Base-by-base conservation (phyloP, 2,329 filamentous ascomycete genomes). In the Fusarium sarcochroum region DNA sequence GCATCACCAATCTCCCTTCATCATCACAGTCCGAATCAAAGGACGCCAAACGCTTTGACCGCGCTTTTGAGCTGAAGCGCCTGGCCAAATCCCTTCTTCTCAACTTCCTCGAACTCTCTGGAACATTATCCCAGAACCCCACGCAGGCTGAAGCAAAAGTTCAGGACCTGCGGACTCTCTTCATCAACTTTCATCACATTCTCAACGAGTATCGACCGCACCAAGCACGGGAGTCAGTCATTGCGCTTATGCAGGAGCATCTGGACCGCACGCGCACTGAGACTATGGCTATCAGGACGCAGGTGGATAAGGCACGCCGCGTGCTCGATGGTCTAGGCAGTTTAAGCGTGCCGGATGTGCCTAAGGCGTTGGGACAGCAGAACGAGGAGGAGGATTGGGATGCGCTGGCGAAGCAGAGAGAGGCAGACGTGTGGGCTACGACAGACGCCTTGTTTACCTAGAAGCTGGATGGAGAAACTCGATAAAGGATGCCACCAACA, bases 121-220 rank as follows among this genome's bases (percentile, higher is more conserved):
- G 93, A 56, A 69, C 66, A 21, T 68, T 78, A 35, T 72, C 73
- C 14, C 63, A 66, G 18, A 72, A 69, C 23, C 77, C 79, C 1
- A 45, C 71, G 41, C 72, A 91, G 76, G 91, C 89, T 51, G 83
- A 87, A 25, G 85, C 89, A 41, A 97, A 97, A 77, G 85, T 95
- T 45, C 84, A 89, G 44, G 91, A 98, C 77, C 80, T 99, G 32
- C 87, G 91, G 73, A 94, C 91, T 17, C 82, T 98, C 27, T 91
- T 97, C 67, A 90, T 95, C 78, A 98, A 98, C 78, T 91, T 97
- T 75, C 94, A 98, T 80, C 93, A 97, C 75, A 86, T 97, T 54
- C 89, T 98, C 69, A 99, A 99, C 78, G 91, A 97, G 78, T 98
- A 97, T 80, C 87, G 95, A 32, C 94, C 94, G 11, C 94, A 98